phyloP scores from a whole-genome alignment of 2,329 filamentous ascomycete species.

The Tolypocladium endophyticum region DNA sequence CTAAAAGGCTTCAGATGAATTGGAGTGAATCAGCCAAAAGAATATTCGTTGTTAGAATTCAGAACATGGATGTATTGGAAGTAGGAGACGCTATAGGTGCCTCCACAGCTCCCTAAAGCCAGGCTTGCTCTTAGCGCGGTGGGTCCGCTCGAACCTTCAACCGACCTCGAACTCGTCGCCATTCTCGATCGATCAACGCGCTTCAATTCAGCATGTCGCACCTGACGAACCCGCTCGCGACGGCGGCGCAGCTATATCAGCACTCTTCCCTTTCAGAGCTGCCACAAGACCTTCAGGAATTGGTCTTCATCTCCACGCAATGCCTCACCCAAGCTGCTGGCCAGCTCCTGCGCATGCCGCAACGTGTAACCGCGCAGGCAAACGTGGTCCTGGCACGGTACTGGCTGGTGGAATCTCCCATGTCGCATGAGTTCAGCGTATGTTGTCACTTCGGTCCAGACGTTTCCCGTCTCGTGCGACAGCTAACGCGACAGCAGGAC shows the following conservation, averaged over 20 bases:
- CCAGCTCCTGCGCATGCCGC: conserved; percentile 71
- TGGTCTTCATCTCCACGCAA: conserved; percentile 60
- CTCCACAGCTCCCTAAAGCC: too few species aligned
- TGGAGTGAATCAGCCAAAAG: too few species aligned
- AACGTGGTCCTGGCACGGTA: conserved; percentile 74
- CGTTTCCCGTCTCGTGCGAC: neutral
- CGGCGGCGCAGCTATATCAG: conserved; percentile 56
- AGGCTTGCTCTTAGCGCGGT: neutral
- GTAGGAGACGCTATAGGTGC: too few species aligned
- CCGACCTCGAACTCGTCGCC: neutral
- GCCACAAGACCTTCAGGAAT: conserved; percentile 59
- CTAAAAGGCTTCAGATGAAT: too few species aligned
- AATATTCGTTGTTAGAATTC: too few species aligned
- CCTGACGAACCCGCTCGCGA: conserved; percentile 62
- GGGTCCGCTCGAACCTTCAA: neutral
- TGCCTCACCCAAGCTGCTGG: conserved; percentile 69
- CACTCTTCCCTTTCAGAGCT: conserved; percentile 45
- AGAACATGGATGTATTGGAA: too few species aligned
- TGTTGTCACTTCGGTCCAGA: conserved; percentile 3
- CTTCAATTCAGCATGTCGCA: conserved; percentile 35
- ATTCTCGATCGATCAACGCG: neutral
- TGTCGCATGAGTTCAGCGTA: conserved; percentile 48
- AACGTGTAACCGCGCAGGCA: conserved; percentile 76
- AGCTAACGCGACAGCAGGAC: conserved; percentile 39
- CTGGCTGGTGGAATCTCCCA: conserved; percentile 53